These are phyloP conservation scores for Escovopsis weberi DNA, from an alignment of 2,329 filamentous ascomycete species.

Conservation along the genomic window DNA sequence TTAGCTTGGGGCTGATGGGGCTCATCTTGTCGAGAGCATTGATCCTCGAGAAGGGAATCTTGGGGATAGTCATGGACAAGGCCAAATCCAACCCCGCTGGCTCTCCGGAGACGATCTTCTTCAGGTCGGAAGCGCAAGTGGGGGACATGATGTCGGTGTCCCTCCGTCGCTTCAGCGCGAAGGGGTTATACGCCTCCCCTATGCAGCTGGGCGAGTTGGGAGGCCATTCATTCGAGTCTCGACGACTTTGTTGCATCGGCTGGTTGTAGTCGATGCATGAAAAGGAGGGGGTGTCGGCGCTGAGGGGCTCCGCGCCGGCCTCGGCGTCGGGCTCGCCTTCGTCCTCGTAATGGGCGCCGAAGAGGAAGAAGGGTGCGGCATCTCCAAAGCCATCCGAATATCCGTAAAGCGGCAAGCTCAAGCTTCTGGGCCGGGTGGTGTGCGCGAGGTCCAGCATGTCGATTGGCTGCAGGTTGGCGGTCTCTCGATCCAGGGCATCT, in stretches of 20 bases:
- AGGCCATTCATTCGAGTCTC: conserved; percentile 9
- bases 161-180: not conserved
- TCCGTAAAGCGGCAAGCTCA: conserved; percentile 34
- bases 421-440: conserved; percentile 28
- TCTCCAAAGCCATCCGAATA: conserved; percentile 29
- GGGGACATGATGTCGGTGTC: conserved; percentile 13
- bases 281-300: conserved; percentile 13
- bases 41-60: conserved; percentile 13
- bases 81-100: conserved; percentile 24
- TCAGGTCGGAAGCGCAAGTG: conserved; percentile 19
- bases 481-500: conserved; percentile 41
- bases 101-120: conserved; percentile 24
- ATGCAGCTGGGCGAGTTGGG: conserved; percentile 18
- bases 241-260: conserved; percentile 1
- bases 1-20: conserved; percentile 15
- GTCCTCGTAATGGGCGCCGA: conserved; percentile 22
- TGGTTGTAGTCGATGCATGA: conserved; percentile 16
- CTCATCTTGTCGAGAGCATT: conserved; percentile 25
- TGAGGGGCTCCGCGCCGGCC: conserved; percentile 2
- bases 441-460: conserved; percentile 33
- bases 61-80: conserved; percentile 10
- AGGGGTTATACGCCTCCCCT: conserved; percentile 18
- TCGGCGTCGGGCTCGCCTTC: conserved; percentile 9
- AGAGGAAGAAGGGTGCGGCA: conserved; percentile 32
- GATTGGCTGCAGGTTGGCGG: conserved; percentile 36